Base-by-base conservation (phyloP, 371 early-diverging fungal species). In the Lichtheimia ornata region DNA sequence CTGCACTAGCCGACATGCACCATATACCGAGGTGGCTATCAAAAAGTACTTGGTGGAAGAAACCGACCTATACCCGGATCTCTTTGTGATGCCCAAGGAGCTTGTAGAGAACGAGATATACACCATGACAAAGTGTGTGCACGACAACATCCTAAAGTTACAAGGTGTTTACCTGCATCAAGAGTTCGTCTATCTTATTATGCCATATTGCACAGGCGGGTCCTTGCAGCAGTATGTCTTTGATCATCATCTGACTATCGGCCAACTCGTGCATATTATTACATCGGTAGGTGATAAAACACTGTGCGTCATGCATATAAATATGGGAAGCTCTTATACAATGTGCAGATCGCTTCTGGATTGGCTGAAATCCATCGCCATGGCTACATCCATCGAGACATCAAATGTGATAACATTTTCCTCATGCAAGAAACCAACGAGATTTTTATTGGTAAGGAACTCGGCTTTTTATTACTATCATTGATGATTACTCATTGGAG, bases 391-490 rank as follows among this genome's bases (percentile, higher is more conserved):
- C 81, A 81, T 49, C 69, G 81, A 65, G 81, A 81, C 58, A 81
- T 81, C 41, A 81, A 81, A 51, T 81, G 81, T 54, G 81, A 81
- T 44, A 81, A 81, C 49, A 74, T 81, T 25, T 81, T 81, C 53
- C 63, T 81, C 12, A 70, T 72, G 53, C 47, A 74, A 61, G 70
- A 73, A 27, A 57, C 63, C 9, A 77, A 77, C 35, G 59, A 55
- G 4, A 71, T 81, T 47, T 78, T 81, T 12, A 81, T 81, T 50
- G 79, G 79, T 79, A 71, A 65, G 24, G 20, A 18, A 50, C 28
- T 47, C 24, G 28, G 18, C 3, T 51, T 12, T 27, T 22, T 30
- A 56, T 20, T 9, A 49, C 28, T 9, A 49, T 30, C 13, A 24
- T 47, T 35, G 14, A 44, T 47, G 25, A 17, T 55, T 47, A 13